Evolutionary conservation across 2,329 filamentous ascomycete genomes (phyloP), one percentile per base, ranked within the genome.

Genomic region (Botryotinia convoluta): DNA sequence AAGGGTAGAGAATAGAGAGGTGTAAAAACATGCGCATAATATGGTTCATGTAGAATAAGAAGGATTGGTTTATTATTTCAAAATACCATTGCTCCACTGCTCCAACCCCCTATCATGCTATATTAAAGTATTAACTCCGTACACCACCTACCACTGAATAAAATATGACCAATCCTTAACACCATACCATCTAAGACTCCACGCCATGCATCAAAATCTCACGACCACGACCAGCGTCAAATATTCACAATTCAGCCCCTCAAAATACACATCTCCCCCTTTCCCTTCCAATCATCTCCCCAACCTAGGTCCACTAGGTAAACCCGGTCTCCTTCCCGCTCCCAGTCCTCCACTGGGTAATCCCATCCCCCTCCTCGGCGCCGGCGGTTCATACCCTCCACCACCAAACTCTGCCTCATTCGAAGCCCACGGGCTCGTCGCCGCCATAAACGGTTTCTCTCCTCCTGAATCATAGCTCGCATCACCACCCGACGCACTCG

Each of bases 391-490:
- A 26, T 82, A 82, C 35, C 82, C 82, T 1, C 81, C 79, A 22
- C 81, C 81, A 16, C 80, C 78, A 71, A 82, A 83, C 44, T 84
- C 82, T 72, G 81, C 77, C 45, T 84, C 85, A 68, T 82, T 83
- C 65, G 76, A 82, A 4, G 84, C 81, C 86, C 85, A 87, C 3
- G 85, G 85, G 37, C 85, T 80, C 73, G 86, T 87, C 8, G 85
- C 82, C 16, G 83, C 81, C 79, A 85, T 81, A 74, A 84, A 84
- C 7, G 85, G 83, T 68, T 78, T 82, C 1, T 83, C 83, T 7
- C 77, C 79, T 54, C 81, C 73, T 7, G 70, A 72, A 57, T 71
- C 74, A 71, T 74, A 71, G n/a, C 69, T 73, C 26, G 59, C 65
- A 62, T 77, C 60, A 35, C 71, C 74, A 48, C 57, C 74, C 67